These are phyloP conservation scores for Euphorbia celastroides DNA, from an alignment of 441 rosid species.

Conservation along the genomic window DNA sequence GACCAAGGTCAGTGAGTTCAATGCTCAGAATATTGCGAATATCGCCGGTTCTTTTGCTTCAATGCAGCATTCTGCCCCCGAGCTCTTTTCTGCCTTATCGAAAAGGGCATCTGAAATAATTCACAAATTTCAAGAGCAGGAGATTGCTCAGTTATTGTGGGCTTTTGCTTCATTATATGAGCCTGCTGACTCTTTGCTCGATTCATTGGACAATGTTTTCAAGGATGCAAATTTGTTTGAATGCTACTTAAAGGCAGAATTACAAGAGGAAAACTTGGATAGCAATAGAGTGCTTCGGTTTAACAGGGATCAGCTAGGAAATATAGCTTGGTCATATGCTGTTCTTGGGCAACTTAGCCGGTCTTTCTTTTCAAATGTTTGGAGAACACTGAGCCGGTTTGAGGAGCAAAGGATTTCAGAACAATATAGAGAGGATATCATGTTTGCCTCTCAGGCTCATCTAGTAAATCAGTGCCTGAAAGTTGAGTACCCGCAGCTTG, in stretches of 20 bases:
- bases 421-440: slow-evolving; percentile 77
- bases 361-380: slow-evolving; percentile 58
- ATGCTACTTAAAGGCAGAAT: slow-evolving; percentile 34
- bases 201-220: slow-evolving; percentile 61
- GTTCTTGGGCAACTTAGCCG: slow-evolving; percentile 71
- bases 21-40: slow-evolving; percentile 91
- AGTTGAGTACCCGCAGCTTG: slow-evolving; percentile 69
- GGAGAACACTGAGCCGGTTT: slow-evolving; percentile 51
- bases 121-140: slow-evolving; percentile 64
- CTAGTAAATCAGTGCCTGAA: slow-evolving; percentile 82
- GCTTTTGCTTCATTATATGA: slow-evolving; percentile 79
- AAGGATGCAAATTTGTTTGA: slow-evolving; percentile 40
- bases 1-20: slow-evolving; percentile 61
- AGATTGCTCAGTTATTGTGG: slow-evolving; percentile 88
- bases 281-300: slow-evolving; percentile 39
- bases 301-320: slow-evolving; percentile 81
- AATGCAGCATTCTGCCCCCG: slow-evolving; percentile 76
- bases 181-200: slow-evolving; percentile 60
- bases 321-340: slow-evolving; percentile 96
- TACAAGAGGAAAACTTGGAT: slow-evolving; percentile 26
- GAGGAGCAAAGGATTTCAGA: slow-evolving; percentile 84
- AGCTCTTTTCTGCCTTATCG: slow-evolving; percentile 60
- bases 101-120: slow-evolving; percentile 54
- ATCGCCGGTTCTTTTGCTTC: slow-evolving; percentile 89
- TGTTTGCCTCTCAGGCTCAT: slow-evolving; percentile 90